A percentile compares a stretch with the other conserved stretches of the same genome.
Conservation (phyloP, 768 basidiomycete genomes). For the Pleurotus citrinopileatus region DNA sequence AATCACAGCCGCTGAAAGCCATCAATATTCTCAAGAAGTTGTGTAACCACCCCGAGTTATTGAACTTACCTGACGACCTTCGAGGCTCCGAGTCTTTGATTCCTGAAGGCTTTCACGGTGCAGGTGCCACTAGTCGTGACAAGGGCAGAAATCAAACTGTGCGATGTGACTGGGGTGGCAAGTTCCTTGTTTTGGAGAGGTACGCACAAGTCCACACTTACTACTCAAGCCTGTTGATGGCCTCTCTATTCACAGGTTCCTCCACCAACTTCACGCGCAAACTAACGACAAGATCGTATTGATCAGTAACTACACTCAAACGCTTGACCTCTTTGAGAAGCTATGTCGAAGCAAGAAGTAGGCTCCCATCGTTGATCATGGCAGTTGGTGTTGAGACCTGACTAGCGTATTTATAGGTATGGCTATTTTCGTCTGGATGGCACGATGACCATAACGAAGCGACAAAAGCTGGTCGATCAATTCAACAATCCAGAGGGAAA, state of each 20-base stretch:
- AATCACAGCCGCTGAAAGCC: constrained; percentile 94
- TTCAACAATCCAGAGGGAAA: constrained; percentile 93
- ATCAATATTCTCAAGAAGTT: constrained; percentile 94
- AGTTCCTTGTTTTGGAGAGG: constrained; percentile 93
- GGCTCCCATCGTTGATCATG: constrained; percentile 15
- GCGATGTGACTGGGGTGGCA: constrained; percentile 84
- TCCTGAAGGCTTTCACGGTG: constrained; percentile 76
- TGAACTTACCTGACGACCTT: constrained; percentile 82
- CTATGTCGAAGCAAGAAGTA: constrained; percentile 84
- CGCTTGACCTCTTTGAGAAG: constrained; percentile 90
- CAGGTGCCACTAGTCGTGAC: constrained; percentile 37
- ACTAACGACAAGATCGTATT: constrained; percentile 95
- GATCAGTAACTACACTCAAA: constrained; percentile 97
- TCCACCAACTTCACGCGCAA: constrained; percentile 75
- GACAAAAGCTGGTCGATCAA: constrained; percentile 94
- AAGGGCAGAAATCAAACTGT: constrained; percentile 50
- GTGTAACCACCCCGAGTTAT: constrained; percentile 91
- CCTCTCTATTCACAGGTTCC: no score
- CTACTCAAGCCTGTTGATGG: neutral
- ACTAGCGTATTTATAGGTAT: constrained; percentile 54
- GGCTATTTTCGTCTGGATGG: constrained; percentile 91
- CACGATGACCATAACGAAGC: constrained; percentile 87
- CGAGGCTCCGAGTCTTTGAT: constrained; percentile 78
- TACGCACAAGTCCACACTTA: no score
- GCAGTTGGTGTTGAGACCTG: neutral